A percentile compares a stretch with the other conserved stretches of the same genome.
Conservation (phyloP, 2,329 filamentous ascomycete species). For the Chaetomiaceae sp. region DNA sequence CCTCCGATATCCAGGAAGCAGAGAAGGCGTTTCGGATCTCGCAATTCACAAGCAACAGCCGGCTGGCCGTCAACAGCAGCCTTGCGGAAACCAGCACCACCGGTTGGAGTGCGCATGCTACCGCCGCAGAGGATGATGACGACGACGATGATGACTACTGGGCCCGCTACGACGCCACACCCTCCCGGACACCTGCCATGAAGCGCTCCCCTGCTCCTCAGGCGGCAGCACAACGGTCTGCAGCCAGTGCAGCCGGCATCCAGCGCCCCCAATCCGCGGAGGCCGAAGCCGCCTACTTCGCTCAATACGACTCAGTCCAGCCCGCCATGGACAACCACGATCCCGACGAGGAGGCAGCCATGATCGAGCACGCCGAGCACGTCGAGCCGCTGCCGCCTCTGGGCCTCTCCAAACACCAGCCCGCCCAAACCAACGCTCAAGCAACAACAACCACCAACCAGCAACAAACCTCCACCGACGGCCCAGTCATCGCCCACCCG, state of each 20-base stretch:
- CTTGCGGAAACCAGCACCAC: slow-evolving; percentile 2
- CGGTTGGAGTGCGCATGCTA: slow-evolving; percentile 22
- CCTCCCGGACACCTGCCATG: slow-evolving; percentile 57
- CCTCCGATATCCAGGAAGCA: slow-evolving; percentile 52
- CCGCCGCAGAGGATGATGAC: slow-evolving; percentile 42
- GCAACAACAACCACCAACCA: slow-evolving; percentile 11
- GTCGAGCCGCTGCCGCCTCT: slow-evolving; percentile 34
- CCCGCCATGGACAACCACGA: slow-evolving; percentile 78
- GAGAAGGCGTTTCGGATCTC: slow-evolving; percentile 49
- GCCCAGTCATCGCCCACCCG: slow-evolving; percentile 41
- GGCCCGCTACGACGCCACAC: slow-evolving; percentile 71
- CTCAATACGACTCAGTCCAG: slow-evolving; percentile 72
- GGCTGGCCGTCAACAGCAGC: slow-evolving; percentile 15
- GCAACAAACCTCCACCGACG: slow-evolving; percentile 34
- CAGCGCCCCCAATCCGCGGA: slow-evolving; percentile 45
- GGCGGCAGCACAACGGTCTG: slow-evolving; percentile 29
- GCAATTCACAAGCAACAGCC: slow-evolving; percentile 10
- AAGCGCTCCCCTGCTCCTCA: slow-evolving; percentile 60
- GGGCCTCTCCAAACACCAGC: slow-evolving; percentile 29
- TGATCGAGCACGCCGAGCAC: slow-evolving; percentile 57
- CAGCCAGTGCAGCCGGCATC: slow-evolving; percentile 29
- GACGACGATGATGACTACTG: slow-evolving; percentile 69
- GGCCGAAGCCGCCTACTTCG: slow-evolving; percentile 72
- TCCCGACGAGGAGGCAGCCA: slow-evolving; percentile 63
- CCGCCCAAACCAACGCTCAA: slow-evolving; percentile 14